phyloP scores from a whole-genome alignment of 129 eudicot species.

The Mikania micrantha region DNA sequence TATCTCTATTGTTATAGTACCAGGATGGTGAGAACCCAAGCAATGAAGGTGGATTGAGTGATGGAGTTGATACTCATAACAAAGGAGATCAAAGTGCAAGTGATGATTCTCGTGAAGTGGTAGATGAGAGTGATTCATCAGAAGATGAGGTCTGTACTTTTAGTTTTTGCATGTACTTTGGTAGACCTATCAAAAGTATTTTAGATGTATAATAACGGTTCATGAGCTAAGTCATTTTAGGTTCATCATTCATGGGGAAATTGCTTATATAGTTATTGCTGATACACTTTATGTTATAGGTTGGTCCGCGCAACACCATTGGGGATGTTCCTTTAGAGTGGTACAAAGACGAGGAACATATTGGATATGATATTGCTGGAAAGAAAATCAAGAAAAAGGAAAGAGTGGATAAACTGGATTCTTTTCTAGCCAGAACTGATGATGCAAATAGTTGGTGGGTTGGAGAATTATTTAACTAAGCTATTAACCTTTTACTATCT shows the following conservation, averaged over 20 bases:
- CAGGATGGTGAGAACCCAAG: constrained; percentile 26
- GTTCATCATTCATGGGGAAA: background rate
- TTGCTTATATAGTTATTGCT: constrained; percentile 2
- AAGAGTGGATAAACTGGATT: constrained; percentile 62
- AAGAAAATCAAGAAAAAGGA: constrained; percentile 96
- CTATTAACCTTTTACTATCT: background rate
- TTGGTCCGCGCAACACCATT: constrained; percentile 82
- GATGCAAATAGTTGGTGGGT: constrained; percentile 80
- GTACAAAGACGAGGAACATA: constrained; percentile 97
- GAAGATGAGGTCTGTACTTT: constrained; percentile 73
- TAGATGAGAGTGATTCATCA: constrained; percentile 97
- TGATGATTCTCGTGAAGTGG: constrained; percentile 59
- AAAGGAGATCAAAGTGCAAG: constrained; percentile 39
- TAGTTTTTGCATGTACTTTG: background rate
- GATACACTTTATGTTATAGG: constrained; percentile 35
- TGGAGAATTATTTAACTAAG: background rate
- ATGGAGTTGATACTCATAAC: constrained; percentile 26
- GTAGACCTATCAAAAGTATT: background rate
- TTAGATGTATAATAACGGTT: background rate
- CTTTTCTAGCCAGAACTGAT: constrained; percentile 72
- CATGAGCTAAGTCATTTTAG: background rate
- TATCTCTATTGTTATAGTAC: constrained; percentile 2
- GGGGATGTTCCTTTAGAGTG: constrained; percentile 90
- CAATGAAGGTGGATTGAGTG: constrained; percentile 30
- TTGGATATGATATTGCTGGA: constrained; percentile 79